phyloP scores from a whole-genome alignment of 352 stramenopile genomes.

The Phytophthora rubi region DNA sequence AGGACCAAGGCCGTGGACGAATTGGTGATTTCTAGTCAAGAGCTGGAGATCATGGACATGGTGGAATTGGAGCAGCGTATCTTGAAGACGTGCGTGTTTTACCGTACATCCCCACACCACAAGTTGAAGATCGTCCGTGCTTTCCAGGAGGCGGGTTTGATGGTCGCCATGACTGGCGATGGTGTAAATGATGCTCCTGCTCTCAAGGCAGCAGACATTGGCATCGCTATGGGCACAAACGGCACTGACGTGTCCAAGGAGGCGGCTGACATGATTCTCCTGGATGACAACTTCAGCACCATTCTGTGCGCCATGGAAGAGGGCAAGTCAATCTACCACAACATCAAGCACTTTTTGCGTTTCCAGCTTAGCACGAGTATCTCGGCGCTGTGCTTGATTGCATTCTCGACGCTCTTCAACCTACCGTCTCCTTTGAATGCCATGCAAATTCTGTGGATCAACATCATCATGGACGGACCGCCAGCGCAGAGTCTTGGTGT shows the following conservation, averaged over 20 bases:
- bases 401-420: slow-evolving; percentile 68
- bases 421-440: slow-evolving; percentile 95
- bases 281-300: slow-evolving; percentile 96
- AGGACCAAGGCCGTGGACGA: slow-evolving; percentile 40
- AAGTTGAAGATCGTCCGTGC: slow-evolving; percentile 97
- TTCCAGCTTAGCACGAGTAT: slow-evolving; percentile 99
- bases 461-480: slow-evolving; percentile 97
- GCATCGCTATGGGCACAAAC: slow-evolving; percentile 98
- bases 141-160: slow-evolving; percentile 83
- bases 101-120: slow-evolving; percentile 94
- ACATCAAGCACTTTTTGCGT: slow-evolving; percentile 96
- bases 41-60: slow-evolving; percentile 93
- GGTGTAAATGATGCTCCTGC: slow-evolving; percentile 99
- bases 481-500: slow-evolving; percentile 87
- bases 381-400: slow-evolving; percentile 92
- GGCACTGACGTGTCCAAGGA: slow-evolving; percentile 98
- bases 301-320: slow-evolving; percentile 96
- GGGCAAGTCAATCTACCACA: slow-evolving; percentile 96
- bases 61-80: slow-evolving; percentile 84
- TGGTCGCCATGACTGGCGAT: slow-evolving; percentile 99
- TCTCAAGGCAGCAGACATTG: slow-evolving; percentile 96
- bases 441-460: slow-evolving; percentile 98
- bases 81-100: slow-evolving; percentile 94
- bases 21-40: slow-evolving; percentile 82
- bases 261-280: slow-evolving; percentile 96